Conservation (phyloP, 805 yeast genomes). For the Monosporozyma aquatica region DNA sequence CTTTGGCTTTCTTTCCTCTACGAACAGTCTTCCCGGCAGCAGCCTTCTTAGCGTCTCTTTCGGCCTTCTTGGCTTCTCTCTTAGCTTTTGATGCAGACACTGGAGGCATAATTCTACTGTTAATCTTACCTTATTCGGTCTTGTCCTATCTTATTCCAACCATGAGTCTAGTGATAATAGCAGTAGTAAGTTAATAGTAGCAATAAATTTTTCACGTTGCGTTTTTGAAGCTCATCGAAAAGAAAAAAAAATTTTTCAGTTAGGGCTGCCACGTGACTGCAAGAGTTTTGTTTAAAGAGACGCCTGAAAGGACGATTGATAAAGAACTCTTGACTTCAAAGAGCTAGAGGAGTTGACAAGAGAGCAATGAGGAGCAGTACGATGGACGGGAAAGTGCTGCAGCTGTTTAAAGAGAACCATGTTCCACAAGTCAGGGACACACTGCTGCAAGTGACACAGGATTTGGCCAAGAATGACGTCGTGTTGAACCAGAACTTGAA, state of each 20-base stretch:
- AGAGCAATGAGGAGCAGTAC: not conserved
- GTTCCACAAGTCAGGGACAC: slow-evolving; percentile 9
- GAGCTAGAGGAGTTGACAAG: too few species aligned
- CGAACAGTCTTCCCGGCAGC: slow-evolving; percentile 56
- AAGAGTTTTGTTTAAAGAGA: too few species aligned
- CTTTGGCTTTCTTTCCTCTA: slow-evolving; percentile 35
- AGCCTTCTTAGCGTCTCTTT: slow-evolving; percentile 94
- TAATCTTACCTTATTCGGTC: too few species aligned
- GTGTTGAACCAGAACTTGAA: slow-evolving; percentile 17
- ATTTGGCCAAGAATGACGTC: slow-evolving; percentile 9
- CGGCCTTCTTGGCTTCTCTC: slow-evolving; percentile 93
- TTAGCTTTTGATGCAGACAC: slow-evolving; percentile 93
- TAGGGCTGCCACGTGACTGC: not conserved
- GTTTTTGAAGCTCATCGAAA: not conserved
- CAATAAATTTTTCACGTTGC: not conserved
- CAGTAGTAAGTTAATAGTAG: not conserved
- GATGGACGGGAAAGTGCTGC: slow-evolving; percentile 6
- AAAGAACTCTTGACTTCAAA: too few species aligned
- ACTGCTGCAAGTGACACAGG: slow-evolving; percentile 3
- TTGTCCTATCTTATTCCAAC: too few species aligned
- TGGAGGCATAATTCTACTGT: slow-evolving; percentile 28
- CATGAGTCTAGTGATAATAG: not conserved
- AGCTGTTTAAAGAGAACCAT: slow-evolving; percentile 10
- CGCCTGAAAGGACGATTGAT: too few species aligned
- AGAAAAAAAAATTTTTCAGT: not conserved